phyloP scores from a whole-genome alignment of 192 early-diverging fungal genomes.

The Backusella tuberculispora region DNA sequence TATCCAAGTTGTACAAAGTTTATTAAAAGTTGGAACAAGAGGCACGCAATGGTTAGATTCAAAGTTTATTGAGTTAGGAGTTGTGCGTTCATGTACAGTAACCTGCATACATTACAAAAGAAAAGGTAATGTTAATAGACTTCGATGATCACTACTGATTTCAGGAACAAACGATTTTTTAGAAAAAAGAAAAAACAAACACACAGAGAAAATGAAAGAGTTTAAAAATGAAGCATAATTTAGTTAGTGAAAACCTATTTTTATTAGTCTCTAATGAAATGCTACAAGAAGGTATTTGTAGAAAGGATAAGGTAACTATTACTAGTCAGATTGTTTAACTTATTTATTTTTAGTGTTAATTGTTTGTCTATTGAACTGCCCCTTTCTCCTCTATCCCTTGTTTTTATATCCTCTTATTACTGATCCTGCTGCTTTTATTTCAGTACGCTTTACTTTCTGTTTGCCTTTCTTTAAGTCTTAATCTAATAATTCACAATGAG shows the following conservation, averaged over 20 bases:
- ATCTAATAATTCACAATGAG: constrained; percentile 13
- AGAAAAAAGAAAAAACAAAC: background rate
- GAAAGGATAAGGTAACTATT: background rate
- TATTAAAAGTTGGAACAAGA: background rate
- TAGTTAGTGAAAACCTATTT: background rate
- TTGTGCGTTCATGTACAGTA: background rate
- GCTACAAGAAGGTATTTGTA: background rate
- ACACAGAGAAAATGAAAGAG: background rate
- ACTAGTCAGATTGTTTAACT: background rate
- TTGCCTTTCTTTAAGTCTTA: background rate
- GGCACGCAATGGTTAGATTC: background rate
- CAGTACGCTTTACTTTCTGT: background rate
- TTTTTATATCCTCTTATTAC: background rate
- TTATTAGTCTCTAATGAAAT: background rate
- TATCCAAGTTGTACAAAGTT: background rate
- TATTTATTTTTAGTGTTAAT: constrained; percentile 11
- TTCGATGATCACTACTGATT: background rate
- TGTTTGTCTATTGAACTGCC: background rate
- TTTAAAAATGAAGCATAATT: background rate
- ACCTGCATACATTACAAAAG: background rate
- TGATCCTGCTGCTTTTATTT: constrained; percentile 18
- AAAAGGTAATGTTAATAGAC: constrained; percentile 1
- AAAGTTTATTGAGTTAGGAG: background rate
- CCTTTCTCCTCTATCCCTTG: constrained; percentile 8
- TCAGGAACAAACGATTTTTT: background rate